Conservation (phyloP, 2,329 filamentous ascomycete genomes). For the Ceratocystis ficicola region DNA sequence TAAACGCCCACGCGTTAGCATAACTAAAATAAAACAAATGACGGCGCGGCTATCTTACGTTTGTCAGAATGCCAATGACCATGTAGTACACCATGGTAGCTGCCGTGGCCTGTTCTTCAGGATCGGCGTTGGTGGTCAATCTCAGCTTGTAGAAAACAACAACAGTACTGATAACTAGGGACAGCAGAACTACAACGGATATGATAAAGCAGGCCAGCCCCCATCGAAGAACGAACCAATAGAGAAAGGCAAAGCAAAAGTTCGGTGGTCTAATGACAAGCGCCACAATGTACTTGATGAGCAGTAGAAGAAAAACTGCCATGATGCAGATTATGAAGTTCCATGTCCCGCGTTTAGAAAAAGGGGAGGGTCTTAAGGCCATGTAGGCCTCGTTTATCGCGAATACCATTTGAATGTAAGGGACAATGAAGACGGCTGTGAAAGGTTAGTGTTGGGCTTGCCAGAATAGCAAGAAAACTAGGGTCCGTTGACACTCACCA, state of each 20-base stretch:
- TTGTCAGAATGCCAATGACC: conserved; percentile 43
- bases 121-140: conserved; percentile 39
- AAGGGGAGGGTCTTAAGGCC: conserved; percentile 42
- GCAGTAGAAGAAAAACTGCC: conserved; percentile 38
- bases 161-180: conserved; percentile 40
- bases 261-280: conserved; percentile 43
- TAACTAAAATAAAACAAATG: conserved; percentile 1
- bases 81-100: conserved; percentile 61
- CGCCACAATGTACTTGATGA: conserved; percentile 48
- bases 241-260: conserved; percentile 53
- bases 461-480: neutral
- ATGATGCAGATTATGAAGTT: conserved; percentile 43
- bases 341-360: conserved; percentile 48
- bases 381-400: conserved; percentile 49
- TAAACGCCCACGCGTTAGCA: conserved; percentile 25
- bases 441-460: neutral
- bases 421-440: conserved; percentile 51
- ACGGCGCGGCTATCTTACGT: conserved; percentile 35
- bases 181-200: conserved; percentile 38
- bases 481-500: conserved; percentile 32
- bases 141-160: conserved; percentile 45
- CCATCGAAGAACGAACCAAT: conserved; percentile 54
- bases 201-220: conserved; percentile 45
- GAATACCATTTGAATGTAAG: conserved; percentile 54
- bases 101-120: conserved; percentile 48